Evolutionary conservation across 73 alveolate species (phyloP), one percentile per base, ranked within the genome.

Genomic region (Uronychia setigera): DNA sequence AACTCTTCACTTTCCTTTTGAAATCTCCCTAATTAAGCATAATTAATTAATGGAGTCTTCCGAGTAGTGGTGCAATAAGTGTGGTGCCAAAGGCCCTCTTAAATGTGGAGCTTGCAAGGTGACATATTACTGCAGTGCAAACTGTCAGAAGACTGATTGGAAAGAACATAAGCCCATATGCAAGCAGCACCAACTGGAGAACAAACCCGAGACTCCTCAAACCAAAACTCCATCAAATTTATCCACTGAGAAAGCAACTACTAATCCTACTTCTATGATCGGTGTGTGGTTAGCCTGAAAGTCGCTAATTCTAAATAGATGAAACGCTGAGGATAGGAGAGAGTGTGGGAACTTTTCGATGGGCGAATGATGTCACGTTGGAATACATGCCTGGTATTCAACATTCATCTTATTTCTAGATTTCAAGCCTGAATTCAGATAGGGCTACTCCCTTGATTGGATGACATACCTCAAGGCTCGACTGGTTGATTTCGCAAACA

Each of bases 271-370:
- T 46, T 19, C 67, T 11, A 11, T 46, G 67, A 46, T 46, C 67
- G 67, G 67, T 46, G 67, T 46, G 81, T 29, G 59, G 29, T 76
- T 1, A 30, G 27, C 32, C 19, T 9, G 58, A 32, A 29, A 27
- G 19, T 29, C 5, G 58, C 59, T 26, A 76, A 31, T 58, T 32
- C 59, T 26, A 28, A 32, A 28, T 30, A 76, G 81, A 76, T 27
- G 81, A 76, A 30, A 76, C 35, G n/a, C 59, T 76, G 26, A 76
- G 81, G 27, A 25, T 30, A 28, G 81, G 81, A 32, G 81, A 76
- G 59, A 29, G 59, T 30, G 92, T 86, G 74, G 92, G 92, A 33
- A 86, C 92, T 11, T 86, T 86, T 60, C 57, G 92, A 80, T 86
- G 92, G 92, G 82, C 77, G 32, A 79, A 79, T 58, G 35, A 80